These are phyloP conservation scores for Melaleuca quinquenervia DNA, from an alignment of 345 rosid species.

Conservation along the genomic window DNA sequence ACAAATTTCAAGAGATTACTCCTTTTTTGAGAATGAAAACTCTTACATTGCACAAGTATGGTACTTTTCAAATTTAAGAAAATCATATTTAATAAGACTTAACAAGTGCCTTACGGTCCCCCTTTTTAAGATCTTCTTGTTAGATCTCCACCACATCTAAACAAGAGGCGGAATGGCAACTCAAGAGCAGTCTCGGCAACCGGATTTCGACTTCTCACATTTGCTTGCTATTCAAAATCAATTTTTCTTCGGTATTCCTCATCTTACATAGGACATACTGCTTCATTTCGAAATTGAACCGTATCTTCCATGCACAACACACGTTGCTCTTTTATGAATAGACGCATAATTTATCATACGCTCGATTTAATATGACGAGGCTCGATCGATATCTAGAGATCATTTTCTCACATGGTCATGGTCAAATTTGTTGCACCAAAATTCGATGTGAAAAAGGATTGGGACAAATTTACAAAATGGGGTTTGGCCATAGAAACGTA, in stretches of 20 bases:
- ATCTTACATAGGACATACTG: neutral
- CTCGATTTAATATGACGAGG: neutral
- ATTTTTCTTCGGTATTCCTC: neutral
- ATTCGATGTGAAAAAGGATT: neutral
- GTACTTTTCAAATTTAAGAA: too few species aligned
- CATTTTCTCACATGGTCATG: neutral
- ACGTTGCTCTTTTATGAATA: neutral
- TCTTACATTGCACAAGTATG: neutral
- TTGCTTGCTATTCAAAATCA: neutral
- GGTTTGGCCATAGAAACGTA: neutral
- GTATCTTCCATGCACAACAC: neutral
- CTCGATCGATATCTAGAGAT: neutral
- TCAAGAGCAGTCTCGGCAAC: accelerated
- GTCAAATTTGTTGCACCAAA: neutral
- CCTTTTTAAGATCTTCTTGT: neutral
- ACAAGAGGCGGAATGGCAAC: neutral
- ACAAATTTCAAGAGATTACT: neutral
- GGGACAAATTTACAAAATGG: neutral
- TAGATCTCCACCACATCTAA: neutral
- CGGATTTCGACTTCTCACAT: neutral
- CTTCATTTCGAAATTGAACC: neutral
- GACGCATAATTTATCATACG: neutral
- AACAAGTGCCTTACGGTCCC: neutral
- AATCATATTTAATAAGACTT: neutral
- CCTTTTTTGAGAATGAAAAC: neutral